Percentiles rank a stretch among this genome's conserved stretches.
These are phyloP conservation scores for Suillus luteus DNA, from an alignment of 768 basidiomycete species.

Conservation along the genomic window DNA sequence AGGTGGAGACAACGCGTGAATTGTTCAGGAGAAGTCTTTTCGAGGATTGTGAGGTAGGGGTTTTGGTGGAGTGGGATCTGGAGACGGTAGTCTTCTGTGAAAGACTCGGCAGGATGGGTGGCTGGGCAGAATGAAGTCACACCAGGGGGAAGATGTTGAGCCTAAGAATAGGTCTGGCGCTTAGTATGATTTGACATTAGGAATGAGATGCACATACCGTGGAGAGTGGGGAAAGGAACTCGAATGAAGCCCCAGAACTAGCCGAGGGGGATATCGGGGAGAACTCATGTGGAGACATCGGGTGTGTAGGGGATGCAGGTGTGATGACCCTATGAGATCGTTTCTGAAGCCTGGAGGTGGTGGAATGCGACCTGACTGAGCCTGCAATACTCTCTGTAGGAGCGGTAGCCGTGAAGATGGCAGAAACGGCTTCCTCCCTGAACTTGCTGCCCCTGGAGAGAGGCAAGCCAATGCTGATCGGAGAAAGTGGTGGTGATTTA, in stretches of 20 bases:
- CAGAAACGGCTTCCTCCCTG: slow-evolving; percentile 27
- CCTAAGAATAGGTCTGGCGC: slow-evolving; percentile 16
- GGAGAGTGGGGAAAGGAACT: not conserved
- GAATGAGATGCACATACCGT: slow-evolving; percentile 2
- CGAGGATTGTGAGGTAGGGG: slow-evolving; percentile 25
- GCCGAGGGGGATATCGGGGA: not conserved
- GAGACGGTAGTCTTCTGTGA: slow-evolving; percentile 32
- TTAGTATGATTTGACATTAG: not conserved
- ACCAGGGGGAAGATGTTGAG: slow-evolving; percentile 7
- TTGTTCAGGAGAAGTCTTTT: slow-evolving; percentile 23
- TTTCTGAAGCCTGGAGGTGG: not conserved
- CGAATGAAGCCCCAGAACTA: not conserved
- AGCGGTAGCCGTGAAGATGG: slow-evolving; percentile 17
- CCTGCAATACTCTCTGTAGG: not conserved
- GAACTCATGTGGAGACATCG: not conserved
- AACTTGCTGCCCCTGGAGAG: slow-evolving; percentile 32
- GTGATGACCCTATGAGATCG: not conserved
- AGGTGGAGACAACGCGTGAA: slow-evolving; percentile 27
- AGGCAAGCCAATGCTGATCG: slow-evolving; percentile 16
- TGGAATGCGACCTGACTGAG: not conserved
- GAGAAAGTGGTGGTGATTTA: slow-evolving; percentile 21
- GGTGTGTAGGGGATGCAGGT: not conserved
- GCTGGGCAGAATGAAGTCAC: slow-evolving; percentile 29
- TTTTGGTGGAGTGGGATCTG: slow-evolving; percentile 24
- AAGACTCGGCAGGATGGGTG: slow-evolving; percentile 28